Evolutionary conservation across 345 rosid species (phyloP), one percentile per base, ranked within the genome.

Genomic region (Hypericum perforatum): DNA sequence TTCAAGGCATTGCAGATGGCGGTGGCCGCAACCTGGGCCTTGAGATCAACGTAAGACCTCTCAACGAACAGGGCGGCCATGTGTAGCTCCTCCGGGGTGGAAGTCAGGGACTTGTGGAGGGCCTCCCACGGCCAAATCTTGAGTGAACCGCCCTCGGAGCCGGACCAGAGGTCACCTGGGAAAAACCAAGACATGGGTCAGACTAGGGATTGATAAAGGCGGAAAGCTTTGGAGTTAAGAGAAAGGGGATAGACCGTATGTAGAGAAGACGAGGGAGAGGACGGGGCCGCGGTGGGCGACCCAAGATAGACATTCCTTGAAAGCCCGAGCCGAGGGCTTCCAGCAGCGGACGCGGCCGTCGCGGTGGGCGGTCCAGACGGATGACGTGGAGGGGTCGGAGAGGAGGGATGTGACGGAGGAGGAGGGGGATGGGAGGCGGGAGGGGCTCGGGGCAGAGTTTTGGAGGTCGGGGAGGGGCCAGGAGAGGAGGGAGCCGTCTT

Each of bases 331-430:
- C 48, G 4, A 16, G 5, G 62, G 39, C 40, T 62, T 68, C 63
- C 72, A 68, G 48, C 67, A 58, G 22, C 55, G 45, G 22, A 68
- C 39, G 41, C 49, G 62, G 5, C 72, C 72, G 54, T 68, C 72
- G 37, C 54, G 62, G 46, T 68, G 72, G 16, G 67, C 72, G 39
- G 52, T 68, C 72, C 72, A 68, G 8, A 68, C 59, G 12, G 48
- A 45, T 5, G 48, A 5, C 6, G n/a, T 11, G 12, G 9, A 6
- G 14, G 22, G 2, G 9, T 46, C 22, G 12, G 8, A 29, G 22
- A 7, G 9, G 29, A 46, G 15, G 22, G 29, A 13, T 3, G 12
- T 8, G 12, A n/a, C 45, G 11, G 11, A 6, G 12, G 11, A 8
- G 9, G 9, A 4, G 9, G 45, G 12, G 9, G 2, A n/a, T 2